phyloP scores from a whole-genome alignment of 2,329 filamentous ascomycete species.

The Colletotrichum costaricense region DNA sequence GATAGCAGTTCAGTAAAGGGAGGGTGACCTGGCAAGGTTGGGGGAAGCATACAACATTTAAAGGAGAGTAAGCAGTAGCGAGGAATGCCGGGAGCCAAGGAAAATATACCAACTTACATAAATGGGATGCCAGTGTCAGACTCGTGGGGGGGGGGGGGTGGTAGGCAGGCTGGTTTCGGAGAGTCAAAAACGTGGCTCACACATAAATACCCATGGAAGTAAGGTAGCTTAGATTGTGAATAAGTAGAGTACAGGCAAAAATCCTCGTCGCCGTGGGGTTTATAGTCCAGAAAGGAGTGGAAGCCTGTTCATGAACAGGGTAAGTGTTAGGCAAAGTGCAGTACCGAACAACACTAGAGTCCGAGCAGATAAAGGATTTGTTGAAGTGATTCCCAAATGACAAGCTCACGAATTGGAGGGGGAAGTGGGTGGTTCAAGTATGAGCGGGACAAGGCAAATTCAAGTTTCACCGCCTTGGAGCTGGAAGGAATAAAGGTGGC shows the following conservation, averaged over 20 bases:
- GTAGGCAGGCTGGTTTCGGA: conserved; percentile 4
- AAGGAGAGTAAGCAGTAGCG: conserved; percentile 1
- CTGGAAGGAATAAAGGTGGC: conserved; percentile 7
- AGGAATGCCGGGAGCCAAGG: conserved; percentile 9
- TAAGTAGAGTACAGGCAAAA: neutral
- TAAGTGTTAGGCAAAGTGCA: neutral
- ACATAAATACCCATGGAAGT: neutral
- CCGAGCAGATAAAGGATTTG: conserved; percentile 2
- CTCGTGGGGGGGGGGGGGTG: neutral
- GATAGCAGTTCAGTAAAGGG: conserved; percentile 35
- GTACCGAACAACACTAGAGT: neutral
- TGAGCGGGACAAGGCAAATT: conserved; percentile 25
- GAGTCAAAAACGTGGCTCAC: conserved; percentile 12
- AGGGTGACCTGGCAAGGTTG: conserved; percentile 7
- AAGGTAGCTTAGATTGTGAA: neutral
- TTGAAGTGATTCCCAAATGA: conserved; percentile 23
- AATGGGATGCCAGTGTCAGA: neutral
- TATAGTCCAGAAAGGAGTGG: conserved; percentile 17
- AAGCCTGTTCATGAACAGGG: neutral
- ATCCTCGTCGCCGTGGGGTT: neutral
- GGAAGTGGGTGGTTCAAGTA: conserved; percentile 34
- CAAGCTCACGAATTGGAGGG: conserved; percentile 19
- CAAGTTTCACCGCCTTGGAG: conserved; percentile 33
- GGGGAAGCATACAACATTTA: neutral
- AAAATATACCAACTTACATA: conserved; percentile 26